Base-by-base conservation (phyloP, 1,139 yeast genomes). In the Neolecta irregularis region DNA sequence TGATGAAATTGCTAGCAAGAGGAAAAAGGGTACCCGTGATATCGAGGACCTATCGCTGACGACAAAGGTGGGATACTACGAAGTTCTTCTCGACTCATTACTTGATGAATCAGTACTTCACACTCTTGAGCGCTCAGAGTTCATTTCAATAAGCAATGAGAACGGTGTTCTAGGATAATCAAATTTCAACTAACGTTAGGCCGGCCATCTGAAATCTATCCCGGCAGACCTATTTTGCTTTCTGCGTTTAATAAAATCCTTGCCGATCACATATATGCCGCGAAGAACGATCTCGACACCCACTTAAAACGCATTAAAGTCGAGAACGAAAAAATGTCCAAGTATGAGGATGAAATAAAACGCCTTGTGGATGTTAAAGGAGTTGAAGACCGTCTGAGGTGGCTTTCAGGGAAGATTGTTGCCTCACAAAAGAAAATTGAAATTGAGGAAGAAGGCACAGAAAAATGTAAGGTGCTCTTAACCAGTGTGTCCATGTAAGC, bases 201-300 rank as follows among this genome's bases (percentile, higher is more conserved):
- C 12, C 66, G 85, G 11, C 58, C 83, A 25, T 60, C 64, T 34
- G 65, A 67, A 5, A 67, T 88, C 22, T 56, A 60, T 24, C 80
- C 92, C 1, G 93, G 94, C 0, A 73, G 85, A 48, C 98, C 98
- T 1, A 60, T 88, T 17, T 85, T 64, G 53, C 67, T 68, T 42
- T 81, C 88, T 0, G 94, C 96, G 0, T 88, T 88, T 58, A 52
- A 61, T 38, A 65, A 69, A 39, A 62, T 88, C 49, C 65, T 74
- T 3, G 49, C 60, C 1, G 88, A 81, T 51, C 49, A 59, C 11
- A 64, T 66, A 25, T 58, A 79, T 7, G 67, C 62, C 41, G 71
- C 70, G 18, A 61, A 71, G 16, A 65, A 79, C 55, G 93, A 81
- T 51, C 62, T 74, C 19, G 37, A 35, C 16, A 32, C 35, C 16